Conservation (phyloP, 371 early-diverging fungal species). For the Mortierella sp. region DNA sequence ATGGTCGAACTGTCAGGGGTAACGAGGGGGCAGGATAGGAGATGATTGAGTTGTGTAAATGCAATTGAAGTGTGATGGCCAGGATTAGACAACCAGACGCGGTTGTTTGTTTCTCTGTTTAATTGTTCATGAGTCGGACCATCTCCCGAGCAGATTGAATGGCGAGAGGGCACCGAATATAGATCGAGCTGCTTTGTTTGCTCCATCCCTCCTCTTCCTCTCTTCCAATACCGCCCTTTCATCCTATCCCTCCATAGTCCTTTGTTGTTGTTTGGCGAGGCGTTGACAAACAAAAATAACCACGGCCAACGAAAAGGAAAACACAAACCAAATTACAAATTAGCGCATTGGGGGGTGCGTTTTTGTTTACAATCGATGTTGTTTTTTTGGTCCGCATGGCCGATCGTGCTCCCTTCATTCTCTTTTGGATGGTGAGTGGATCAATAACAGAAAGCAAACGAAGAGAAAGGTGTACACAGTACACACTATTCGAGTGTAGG, state of each 20-base stretch:
- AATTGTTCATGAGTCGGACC: constrained; percentile 5
- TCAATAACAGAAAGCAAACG: not conserved
- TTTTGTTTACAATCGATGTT: not conserved
- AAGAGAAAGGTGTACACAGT: not conserved
- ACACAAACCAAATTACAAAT: constrained; percentile 14
- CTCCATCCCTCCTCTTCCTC: not conserved
- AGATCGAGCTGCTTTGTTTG: not conserved
- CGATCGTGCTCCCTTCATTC: not conserved
- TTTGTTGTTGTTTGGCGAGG: not conserved
- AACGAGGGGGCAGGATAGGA: not conserved
- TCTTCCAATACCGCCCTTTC: not conserved
- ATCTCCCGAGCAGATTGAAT: not conserved
- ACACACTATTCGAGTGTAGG: not conserved
- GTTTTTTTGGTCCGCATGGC: not conserved
- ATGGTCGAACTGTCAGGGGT: not conserved
- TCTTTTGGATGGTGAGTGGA: not conserved
- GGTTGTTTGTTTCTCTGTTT: not conserved
- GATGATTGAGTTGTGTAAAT: not conserved
- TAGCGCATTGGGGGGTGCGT: not conserved
- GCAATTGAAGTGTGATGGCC: not conserved
- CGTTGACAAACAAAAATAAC: constrained; percentile 7
- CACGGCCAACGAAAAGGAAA: not conserved
- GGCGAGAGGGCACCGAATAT: not conserved
- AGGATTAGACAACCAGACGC: not conserved
- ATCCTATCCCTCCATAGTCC: not conserved